Evolutionary conservation across 169 alveolate species (phyloP).

Genomic region (Eimeria necatrix): DNA sequence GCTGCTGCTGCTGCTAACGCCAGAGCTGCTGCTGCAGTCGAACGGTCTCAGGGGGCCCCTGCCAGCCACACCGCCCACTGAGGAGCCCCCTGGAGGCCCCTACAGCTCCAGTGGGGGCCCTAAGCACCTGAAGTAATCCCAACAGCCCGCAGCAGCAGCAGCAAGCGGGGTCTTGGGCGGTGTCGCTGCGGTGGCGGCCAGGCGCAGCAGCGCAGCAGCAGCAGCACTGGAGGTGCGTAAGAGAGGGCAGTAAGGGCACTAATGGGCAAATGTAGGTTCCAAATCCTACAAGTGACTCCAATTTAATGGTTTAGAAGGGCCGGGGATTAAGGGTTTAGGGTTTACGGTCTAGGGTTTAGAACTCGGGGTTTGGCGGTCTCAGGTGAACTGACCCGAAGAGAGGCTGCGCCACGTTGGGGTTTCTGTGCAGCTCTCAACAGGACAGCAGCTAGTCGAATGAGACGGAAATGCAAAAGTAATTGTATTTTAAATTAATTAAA

Average conservation of each 20-base stretch:
- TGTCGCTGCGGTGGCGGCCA: too few species aligned
- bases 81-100: not conserved
- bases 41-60: too few species aligned
- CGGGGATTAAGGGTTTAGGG: not conserved
- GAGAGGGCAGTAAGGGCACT: not conserved
- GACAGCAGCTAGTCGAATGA: too few species aligned
- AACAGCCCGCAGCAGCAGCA: not conserved
- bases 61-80: not conserved
- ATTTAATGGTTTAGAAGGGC: not conserved
- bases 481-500: too few species aligned
- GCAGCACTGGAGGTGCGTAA: not conserved
- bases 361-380: not conserved
- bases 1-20: constrained; percentile 2
- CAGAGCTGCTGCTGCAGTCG: not conserved
- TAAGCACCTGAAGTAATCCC: not conserved
- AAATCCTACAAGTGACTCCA: not conserved
- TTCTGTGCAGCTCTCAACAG: not conserved
- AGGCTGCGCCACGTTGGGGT: not conserved
- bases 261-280: not conserved
- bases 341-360: not conserved
- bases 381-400: not conserved
- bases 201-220: too few species aligned
- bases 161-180: too few species aligned
- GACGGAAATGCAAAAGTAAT: too few species aligned
- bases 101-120: not conserved